A percentile compares a stretch with the other conserved stretches of the same genome.
Conservation (phyloP, 306 rosid genomes). For the Dalbergia cochinchinensis region DNA sequence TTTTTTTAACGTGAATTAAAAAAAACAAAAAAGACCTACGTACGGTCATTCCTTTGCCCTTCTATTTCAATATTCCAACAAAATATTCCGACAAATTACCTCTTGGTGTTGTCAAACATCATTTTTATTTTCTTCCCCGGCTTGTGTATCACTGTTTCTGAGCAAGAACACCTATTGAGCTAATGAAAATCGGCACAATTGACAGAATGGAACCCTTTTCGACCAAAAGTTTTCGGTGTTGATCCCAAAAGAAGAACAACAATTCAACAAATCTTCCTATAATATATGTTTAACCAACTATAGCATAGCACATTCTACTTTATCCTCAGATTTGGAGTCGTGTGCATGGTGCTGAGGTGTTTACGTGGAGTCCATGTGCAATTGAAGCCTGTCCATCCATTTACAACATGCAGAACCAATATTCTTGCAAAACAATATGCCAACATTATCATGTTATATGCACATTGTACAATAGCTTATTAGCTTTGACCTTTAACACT, state of each 20-base stretch:
- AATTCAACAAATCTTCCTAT: background rate
- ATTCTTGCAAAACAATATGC: conserved; percentile 20
- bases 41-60: too few species aligned
- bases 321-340: conserved; percentile 9
- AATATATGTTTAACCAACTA: background rate
- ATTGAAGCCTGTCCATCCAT: conserved; percentile 7
- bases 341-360: conserved; percentile 7
- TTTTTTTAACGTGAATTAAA: background rate
- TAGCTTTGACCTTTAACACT: conserved; percentile 9
- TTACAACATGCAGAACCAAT: conserved; percentile 18
- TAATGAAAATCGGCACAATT: background rate
- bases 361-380: conserved; percentile 40
- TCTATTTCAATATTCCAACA: too few species aligned
- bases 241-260: background rate
- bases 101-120: background rate
- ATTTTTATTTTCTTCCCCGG: background rate
- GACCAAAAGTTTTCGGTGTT: background rate
- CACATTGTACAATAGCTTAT: conserved; percentile 1
- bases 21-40: too few species aligned
- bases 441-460: conserved; percentile 5
- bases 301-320: conserved; percentile 3
- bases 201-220: background rate
- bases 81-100: too few species aligned
- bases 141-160: background rate
- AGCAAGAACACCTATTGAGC: background rate